phyloP scores from a whole-genome alignment of 2,329 filamentous ascomycete genomes.

The Aspergillus sp. region DNA sequence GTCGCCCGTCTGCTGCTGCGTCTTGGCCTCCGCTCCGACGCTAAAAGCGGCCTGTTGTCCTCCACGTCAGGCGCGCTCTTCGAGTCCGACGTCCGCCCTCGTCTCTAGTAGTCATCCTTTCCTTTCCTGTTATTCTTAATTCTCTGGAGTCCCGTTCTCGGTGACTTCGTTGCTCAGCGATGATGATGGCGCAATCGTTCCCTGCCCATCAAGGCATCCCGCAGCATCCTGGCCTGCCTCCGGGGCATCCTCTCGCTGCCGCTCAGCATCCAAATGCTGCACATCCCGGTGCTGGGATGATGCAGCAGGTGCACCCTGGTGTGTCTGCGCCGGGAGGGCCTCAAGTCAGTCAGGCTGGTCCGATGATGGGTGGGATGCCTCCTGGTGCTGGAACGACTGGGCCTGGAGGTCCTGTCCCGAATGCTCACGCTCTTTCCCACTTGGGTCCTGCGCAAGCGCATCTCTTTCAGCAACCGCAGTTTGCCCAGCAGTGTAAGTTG shows the following conservation, averaged over 20 bases:
- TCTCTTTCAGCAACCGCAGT: constrained; percentile 48
- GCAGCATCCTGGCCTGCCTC: constrained; percentile 54
- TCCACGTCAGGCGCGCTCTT: constrained; percentile 26
- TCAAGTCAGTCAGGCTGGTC: constrained; percentile 57
- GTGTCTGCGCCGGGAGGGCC: constrained; percentile 56
- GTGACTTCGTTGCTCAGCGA: constrained; percentile 39
- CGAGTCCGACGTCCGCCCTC: constrained; percentile 17
- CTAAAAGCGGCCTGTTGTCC: constrained; percentile 28
- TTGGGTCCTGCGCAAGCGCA: constrained; percentile 52
- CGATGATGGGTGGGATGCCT: constrained; percentile 61
- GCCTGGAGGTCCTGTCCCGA: constrained; percentile 46
- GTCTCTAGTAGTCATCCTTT: constrained; percentile 8
- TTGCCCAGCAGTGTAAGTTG: constrained; percentile 38
- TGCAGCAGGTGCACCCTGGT: constrained; percentile 57
- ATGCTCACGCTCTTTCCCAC: constrained; percentile 58
- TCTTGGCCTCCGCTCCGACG: constrained; percentile 31
- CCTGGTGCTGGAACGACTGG: constrained; percentile 51
- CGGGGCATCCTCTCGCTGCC: constrained; percentile 57
- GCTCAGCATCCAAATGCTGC: constrained; percentile 54
- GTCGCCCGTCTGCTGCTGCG: constrained; percentile 27
- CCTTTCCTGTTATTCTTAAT: constrained; percentile 5
- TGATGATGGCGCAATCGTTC: constrained; percentile 53
- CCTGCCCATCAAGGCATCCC: constrained; percentile 57
- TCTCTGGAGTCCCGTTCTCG: constrained; percentile 22
- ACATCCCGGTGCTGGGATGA: constrained; percentile 46